Evolutionary conservation across 1,139 yeast species (phyloP).

Genomic region (Groenewaldozyma auringiensis): DNA sequence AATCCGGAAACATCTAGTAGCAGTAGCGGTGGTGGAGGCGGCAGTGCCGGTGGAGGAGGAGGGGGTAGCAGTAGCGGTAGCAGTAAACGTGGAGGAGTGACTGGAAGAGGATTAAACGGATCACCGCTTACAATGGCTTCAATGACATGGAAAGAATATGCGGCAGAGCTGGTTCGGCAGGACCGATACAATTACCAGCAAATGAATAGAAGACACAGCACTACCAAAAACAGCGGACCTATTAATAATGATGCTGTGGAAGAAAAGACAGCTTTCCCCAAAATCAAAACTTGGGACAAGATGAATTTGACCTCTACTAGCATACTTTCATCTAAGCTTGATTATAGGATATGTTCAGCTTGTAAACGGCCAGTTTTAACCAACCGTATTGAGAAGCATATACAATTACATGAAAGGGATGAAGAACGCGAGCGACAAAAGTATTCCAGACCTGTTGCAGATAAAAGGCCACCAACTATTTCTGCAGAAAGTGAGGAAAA

Average conservation of each 20-base stretch:
- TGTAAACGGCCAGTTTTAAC: constrained; percentile 29
- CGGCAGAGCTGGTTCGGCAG: constrained; percentile 8
- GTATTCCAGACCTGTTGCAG: background rate
- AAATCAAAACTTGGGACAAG: constrained; percentile 22
- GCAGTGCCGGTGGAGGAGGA: background rate
- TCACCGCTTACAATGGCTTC: background rate
- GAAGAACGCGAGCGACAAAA: background rate
- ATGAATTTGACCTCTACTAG: constrained; percentile 22
- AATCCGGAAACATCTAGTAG: too few relatives aligned
- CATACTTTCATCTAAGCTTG: constrained; percentile 25
- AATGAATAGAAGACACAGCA: background rate
- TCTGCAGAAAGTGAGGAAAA: constrained; percentile 1
- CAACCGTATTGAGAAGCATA: constrained; percentile 21
- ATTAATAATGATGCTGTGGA: background rate
- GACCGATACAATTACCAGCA: constrained; percentile 3
- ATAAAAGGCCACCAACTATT: background rate
- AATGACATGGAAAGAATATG: constrained; percentile 11
- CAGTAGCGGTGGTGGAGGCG: background rate
- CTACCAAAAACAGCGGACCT: background rate
- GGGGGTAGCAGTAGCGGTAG: background rate
- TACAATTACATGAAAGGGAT: constrained; percentile 11
- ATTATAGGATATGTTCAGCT: constrained; percentile 26
- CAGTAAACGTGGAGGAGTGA: background rate
- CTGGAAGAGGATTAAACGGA: too few relatives aligned
- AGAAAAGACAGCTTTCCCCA: constrained; percentile 13